Percentiles rank a stretch among this genome's conserved stretches.
These are phyloP conservation scores for Sporisorium exsertum DNA, from an alignment of 1,284 basidiomycete genomes.

Conservation along the genomic window DNA sequence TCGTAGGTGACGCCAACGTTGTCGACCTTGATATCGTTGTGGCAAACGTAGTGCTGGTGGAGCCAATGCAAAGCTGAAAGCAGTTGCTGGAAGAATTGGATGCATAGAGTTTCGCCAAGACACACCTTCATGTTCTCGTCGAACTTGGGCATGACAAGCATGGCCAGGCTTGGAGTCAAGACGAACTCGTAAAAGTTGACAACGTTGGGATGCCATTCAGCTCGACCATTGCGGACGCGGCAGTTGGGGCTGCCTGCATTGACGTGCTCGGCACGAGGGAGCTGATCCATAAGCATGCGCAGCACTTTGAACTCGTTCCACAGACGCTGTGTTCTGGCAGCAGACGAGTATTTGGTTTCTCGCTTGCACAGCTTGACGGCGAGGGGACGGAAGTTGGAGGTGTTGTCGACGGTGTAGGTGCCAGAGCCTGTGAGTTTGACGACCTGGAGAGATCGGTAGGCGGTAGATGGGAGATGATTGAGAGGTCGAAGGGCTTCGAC, in stretches of 20 bases:
- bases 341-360: slow-evolving; percentile 38
- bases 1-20: slow-evolving; percentile 55
- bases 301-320: slow-evolving; percentile 65
- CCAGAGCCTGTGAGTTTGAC: slow-evolving; percentile 31
- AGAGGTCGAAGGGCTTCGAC: slow-evolving; percentile 37
- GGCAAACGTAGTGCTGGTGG: slow-evolving; percentile 52
- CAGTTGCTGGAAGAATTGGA: slow-evolving; percentile 55
- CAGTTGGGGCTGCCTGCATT: slow-evolving; percentile 37
- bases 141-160: slow-evolving; percentile 60
- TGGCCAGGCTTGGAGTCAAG: slow-evolving; percentile 47
- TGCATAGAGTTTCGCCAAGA: slow-evolving; percentile 44
- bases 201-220: slow-evolving; percentile 52
- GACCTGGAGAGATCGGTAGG: slow-evolving; percentile 35
- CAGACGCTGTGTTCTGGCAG: slow-evolving; percentile 50
- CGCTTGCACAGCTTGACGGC: slow-evolving; percentile 58
- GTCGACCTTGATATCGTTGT: slow-evolving; percentile 63
- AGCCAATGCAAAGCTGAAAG: slow-evolving; percentile 58
- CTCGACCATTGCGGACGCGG: slow-evolving; percentile 38
- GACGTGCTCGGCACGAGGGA: slow-evolving; percentile 36
- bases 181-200: slow-evolving; percentile 57
- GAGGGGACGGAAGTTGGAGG: slow-evolving; percentile 30
- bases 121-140: slow-evolving; percentile 60
- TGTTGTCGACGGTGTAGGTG: slow-evolving; percentile 38
- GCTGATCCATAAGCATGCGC: slow-evolving; percentile 40
- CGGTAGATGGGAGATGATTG: slow-evolving; percentile 34